These are phyloP conservation scores for Aspergillus tanneri DNA, from an alignment of 2,329 filamentous ascomycete species.

Conservation along the genomic window DNA sequence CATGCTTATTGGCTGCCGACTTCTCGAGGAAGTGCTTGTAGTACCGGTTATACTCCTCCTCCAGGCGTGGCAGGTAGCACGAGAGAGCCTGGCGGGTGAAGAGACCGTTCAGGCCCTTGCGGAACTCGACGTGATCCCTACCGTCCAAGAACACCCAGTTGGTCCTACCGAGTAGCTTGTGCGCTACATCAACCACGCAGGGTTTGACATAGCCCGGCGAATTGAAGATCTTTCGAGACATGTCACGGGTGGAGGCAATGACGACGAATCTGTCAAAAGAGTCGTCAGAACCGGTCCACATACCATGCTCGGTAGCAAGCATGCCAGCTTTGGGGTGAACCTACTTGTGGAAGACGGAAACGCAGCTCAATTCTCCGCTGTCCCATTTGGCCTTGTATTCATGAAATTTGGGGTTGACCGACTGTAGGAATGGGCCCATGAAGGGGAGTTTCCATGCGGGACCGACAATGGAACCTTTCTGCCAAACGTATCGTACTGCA, in stretches of 20 bases:
- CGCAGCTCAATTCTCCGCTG: conserved; percentile 88
- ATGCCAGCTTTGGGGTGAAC: conserved; percentile 35
- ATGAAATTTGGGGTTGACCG: conserved; percentile 85
- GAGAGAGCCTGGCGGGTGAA: conserved; percentile 91
- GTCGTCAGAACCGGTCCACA: too few species aligned
- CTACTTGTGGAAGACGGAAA: conserved; percentile 99
- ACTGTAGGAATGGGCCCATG: conserved; percentile 93
- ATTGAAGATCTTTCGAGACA: conserved; percentile 96
- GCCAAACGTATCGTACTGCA: conserved; percentile 69
- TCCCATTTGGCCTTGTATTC: conserved; percentile 91
- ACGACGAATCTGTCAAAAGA: conserved; percentile 74
- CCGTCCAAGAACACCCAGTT: conserved; percentile 99
- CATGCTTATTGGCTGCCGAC: conserved; percentile 68
- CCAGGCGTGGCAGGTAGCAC: conserved; percentile 84
- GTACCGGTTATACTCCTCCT: conserved; percentile 86
- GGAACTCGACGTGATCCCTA: conserved; percentile 91
- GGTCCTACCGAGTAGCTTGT: conserved; percentile 84
- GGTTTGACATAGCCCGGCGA: conserved; percentile 89
- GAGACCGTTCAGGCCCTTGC: conserved; percentile 90
- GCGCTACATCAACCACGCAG: conserved; percentile 89
- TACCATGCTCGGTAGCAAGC: too few species aligned
- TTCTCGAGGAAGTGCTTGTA: conserved; percentile 75
- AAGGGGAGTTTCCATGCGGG: conserved; percentile 76
- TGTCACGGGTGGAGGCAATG: conserved; percentile 90
- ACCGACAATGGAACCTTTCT: conserved; percentile 74